phyloP scores from a whole-genome alignment of 2,329 filamentous ascomycete genomes.

The Acarospora socialis region DNA sequence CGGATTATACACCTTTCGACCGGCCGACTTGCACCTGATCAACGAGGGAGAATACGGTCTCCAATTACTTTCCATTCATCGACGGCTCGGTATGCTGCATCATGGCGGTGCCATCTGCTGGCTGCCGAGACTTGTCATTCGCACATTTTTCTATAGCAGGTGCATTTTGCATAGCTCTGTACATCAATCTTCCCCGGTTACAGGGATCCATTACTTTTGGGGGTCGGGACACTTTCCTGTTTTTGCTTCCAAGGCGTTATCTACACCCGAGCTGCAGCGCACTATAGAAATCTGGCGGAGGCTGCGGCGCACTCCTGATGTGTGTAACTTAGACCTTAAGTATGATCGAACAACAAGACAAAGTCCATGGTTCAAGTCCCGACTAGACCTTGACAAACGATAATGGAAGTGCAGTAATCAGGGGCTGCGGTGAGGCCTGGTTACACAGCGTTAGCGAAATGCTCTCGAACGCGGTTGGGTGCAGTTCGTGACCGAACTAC shows the following conservation, averaged over 20 bases:
- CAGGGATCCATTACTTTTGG: not conserved
- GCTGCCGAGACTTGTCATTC: too few species aligned
- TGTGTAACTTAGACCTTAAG: not conserved
- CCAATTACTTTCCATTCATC: not conserved
- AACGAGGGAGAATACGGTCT: not conserved
- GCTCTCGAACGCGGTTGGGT: not conserved
- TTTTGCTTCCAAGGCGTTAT: not conserved
- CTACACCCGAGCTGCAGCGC: not conserved
- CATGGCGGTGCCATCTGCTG: not conserved
- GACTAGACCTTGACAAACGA: not conserved
- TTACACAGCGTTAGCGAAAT: not conserved
- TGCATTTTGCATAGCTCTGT: not conserved
- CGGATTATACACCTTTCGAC: not conserved
- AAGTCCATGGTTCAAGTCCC: not conserved
- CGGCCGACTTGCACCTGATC: not conserved
- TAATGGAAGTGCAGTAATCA: not conserved
- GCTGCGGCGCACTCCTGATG: not conserved
- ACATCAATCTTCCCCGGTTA: not conserved
- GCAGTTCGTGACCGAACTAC: not conserved
- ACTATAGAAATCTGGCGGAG: not conserved
- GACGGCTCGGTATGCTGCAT: not conserved
- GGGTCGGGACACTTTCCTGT: not conserved
- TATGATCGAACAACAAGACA: not conserved
- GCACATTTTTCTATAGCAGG: not conserved
- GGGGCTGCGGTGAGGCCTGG: not conserved